Evolutionary conservation across 768 basidiomycete genomes (phyloP).

Genomic region (Chalciporus piperatus): DNA sequence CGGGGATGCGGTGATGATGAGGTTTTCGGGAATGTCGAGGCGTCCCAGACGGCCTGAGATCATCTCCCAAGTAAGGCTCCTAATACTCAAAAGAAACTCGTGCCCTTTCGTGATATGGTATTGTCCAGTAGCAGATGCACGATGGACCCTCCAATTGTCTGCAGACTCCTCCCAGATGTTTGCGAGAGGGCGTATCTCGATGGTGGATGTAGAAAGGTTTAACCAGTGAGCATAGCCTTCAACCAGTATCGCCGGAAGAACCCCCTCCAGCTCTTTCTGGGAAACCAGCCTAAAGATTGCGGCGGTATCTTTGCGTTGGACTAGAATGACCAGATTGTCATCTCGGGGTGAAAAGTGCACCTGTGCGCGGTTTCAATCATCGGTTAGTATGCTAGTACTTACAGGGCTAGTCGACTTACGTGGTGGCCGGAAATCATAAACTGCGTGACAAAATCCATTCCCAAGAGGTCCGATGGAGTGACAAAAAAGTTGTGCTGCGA

Average conservation of each 20-base stretch:
- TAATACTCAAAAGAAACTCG: conserved; percentile 15
- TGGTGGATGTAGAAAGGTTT: conserved; percentile 5
- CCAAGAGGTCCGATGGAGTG: conserved; percentile 8
- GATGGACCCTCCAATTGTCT: conserved; percentile 15
- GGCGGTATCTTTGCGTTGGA: neutral
- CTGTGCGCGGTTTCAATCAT: neutral
- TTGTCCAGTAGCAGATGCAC: neutral
- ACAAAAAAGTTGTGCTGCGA: conserved; percentile 3
- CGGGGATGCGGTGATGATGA: conserved; percentile 11
- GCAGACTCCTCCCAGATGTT: conserved; percentile 12
- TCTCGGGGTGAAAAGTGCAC: conserved; percentile 10
- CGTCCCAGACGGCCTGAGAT: conserved; percentile 8
- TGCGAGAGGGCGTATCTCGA: conserved; percentile 21
- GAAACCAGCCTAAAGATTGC: conserved; percentile 17
- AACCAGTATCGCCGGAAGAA: conserved; percentile 19
- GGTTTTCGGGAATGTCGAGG: conserved; percentile 10
- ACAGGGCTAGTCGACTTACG: neutral
- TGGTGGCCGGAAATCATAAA: conserved; percentile 2
- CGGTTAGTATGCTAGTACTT: neutral
- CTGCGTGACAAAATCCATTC: conserved; percentile 15
- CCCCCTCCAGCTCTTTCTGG: conserved; percentile 3
- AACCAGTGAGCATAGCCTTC: conserved; percentile 21
- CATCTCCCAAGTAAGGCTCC: conserved; percentile 19
- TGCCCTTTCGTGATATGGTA: neutral
- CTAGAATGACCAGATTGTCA: conserved; percentile 9